Base-by-base conservation (phyloP, 2,329 filamentous ascomycete species). In the Colletotrichum spinosum region DNA sequence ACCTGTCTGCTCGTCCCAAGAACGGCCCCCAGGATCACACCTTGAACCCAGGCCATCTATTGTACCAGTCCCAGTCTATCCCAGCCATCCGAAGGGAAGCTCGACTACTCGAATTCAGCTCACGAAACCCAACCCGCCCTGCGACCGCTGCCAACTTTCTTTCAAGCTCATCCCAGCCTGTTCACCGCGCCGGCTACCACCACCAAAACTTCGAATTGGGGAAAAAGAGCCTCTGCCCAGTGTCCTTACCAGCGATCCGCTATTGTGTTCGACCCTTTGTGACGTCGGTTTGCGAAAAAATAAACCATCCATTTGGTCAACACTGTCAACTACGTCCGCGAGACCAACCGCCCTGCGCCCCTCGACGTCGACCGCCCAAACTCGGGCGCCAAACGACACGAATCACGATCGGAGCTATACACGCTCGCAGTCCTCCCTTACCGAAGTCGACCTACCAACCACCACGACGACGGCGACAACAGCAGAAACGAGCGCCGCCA, bases 101-200 rank as follows among this genome's bases (percentile, higher is more conserved):
- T n/a, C 58, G 39, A 8, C 13, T 44, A 8, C 13, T 44, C 42
- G 17, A 39, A 8, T n/a, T 8, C 41, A 55, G 44, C 46, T 41
- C 37, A 42, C 61, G 55, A 65, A 65, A 55, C 44, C 61, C 33
- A 60, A 39, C 56, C 55, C 55, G 42, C 60, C 61, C 33, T 15
- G 12, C 61, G 44, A 55, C 62, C 57, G 58, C 45, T 65, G 62
- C 57, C 58, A 65, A 62, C 62, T 61, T 62, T 65, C 52, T 56
- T 56, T 44, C 58, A 56, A 65, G 58, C 58, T 48, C 58, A 49
- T 46, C 33, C 51, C 45, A 51, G 55, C 55, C 62, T 42, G 38
- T 50, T 41, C 37, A 51, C 46, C 50, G 55, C 55, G 42, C 25
- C 51, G 44, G 34, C 46, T 15, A 35, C 60, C 39, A 44, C 33